Conservation (phyloP, 2,329 filamentous ascomycete species). For the Penicillium sp. region DNA sequence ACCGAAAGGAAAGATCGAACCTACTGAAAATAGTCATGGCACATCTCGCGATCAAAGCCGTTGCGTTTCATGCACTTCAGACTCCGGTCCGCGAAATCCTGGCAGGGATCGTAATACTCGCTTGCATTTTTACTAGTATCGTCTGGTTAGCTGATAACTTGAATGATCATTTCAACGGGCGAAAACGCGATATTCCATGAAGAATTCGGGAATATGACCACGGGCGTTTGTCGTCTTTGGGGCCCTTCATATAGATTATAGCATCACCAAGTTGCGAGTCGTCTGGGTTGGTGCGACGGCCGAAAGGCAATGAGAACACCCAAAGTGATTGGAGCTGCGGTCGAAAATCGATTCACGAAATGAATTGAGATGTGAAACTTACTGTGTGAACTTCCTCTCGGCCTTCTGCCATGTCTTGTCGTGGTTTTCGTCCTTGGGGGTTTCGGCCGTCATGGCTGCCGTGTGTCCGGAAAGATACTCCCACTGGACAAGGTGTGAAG, state of each 20-base stretch:
- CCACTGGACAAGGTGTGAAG: not conserved
- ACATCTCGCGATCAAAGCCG: constrained; percentile 82
- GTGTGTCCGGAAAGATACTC: not conserved
- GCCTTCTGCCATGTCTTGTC: constrained; percentile 57
- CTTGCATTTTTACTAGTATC: constrained; percentile 72
- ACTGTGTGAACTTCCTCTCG: constrained; percentile 63
- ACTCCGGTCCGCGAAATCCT: constrained; percentile 82
- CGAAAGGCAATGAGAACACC: no score
- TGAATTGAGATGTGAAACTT: constrained; percentile 23
- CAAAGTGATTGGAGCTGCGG: no score
- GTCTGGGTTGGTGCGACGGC: no score
- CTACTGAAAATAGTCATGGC: constrained; percentile 91
- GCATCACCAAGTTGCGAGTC: no score
- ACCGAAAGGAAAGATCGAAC: constrained; percentile 30
- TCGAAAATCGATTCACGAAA: not conserved
- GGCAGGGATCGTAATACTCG: constrained; percentile 92
- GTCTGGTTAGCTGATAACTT: constrained; percentile 5
- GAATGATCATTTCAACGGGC: no score
- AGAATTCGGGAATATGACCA: no score
- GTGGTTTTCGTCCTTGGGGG: constrained; percentile 17
- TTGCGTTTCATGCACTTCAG: constrained; percentile 88
- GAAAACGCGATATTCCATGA: no score
- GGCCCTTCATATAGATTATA: no score
- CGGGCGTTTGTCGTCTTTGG: no score
- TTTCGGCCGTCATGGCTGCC: constrained; percentile 22